Evolutionary conservation across 1,284 basidiomycete species (phyloP).

Genomic region (Trametes sp.): DNA sequence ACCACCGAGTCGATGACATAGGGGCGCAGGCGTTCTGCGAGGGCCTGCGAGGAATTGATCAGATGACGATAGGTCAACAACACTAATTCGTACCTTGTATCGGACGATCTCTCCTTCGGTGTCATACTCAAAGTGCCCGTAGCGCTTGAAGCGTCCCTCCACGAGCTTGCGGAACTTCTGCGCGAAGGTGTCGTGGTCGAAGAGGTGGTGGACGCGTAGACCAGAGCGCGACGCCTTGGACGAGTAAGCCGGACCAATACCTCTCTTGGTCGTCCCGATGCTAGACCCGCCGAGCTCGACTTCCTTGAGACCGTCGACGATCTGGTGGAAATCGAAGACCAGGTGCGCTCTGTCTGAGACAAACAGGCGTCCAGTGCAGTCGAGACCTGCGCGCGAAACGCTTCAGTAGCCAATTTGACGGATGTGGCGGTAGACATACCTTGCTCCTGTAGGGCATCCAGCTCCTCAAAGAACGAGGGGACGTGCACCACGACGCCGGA

Average conservation of each 20-base stretch:
- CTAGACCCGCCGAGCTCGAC: slow-evolving; percentile 94
- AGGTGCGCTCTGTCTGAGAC: slow-evolving; percentile 97
- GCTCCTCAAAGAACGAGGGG: slow-evolving; percentile 94
- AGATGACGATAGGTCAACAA: background rate
- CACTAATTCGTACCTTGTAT: slow-evolving; percentile 73
- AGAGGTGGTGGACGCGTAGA: slow-evolving; percentile 95
- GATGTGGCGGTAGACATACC: slow-evolving; percentile 55
- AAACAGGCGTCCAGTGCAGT: slow-evolving; percentile 88
- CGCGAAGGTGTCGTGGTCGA: slow-evolving; percentile 88
- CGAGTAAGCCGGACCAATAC: slow-evolving; percentile 98
- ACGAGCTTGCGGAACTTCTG: slow-evolving; percentile 95
- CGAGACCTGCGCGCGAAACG: slow-evolving; percentile 71
- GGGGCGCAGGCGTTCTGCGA: slow-evolving; percentile 88
- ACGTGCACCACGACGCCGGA: slow-evolving; percentile 95
- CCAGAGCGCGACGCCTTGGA: slow-evolving; percentile 97
- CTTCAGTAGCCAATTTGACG: background rate
- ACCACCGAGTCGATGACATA: slow-evolving; percentile 90
- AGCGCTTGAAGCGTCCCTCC: slow-evolving; percentile 97
- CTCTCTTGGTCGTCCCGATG: slow-evolving; percentile 98
- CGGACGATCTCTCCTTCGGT: slow-evolving; percentile 95
- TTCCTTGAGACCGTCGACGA: slow-evolving; percentile 98
- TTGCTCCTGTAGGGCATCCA: slow-evolving; percentile 88
- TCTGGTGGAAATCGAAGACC: slow-evolving; percentile 99
- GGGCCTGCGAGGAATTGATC: slow-evolving; percentile 52
- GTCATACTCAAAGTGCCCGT: slow-evolving; percentile 98